Conservation (phyloP, 148 eudicot genomes). For the Camellia japonica region DNA sequence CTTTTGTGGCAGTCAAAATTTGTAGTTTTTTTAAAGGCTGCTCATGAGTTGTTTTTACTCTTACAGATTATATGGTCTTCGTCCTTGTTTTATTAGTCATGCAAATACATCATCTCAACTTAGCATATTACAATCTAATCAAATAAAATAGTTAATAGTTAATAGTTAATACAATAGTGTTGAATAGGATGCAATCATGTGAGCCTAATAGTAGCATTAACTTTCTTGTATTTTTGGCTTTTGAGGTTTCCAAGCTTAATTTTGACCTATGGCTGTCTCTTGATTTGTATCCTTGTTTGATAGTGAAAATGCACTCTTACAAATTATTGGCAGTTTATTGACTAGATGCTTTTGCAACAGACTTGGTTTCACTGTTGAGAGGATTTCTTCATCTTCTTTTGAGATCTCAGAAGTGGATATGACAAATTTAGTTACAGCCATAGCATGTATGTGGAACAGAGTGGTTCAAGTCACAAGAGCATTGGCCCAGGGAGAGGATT, state of each 20-base stretch:
- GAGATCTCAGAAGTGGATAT: constrained; percentile 60
- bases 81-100: neutral
- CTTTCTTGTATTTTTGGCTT: neutral
- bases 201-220: neutral
- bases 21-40: neutral
- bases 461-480: constrained; percentile 34
- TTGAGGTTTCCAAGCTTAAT: constrained; percentile 1
- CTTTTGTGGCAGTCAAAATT: neutral
- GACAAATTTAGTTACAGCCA: constrained; percentile 31
- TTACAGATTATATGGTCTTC: neutral
- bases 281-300: constrained; percentile 1
- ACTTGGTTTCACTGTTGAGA: constrained; percentile 44
- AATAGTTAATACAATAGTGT: neutral
- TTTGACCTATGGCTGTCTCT: neutral
- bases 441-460: constrained; percentile 53
- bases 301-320: neutral
- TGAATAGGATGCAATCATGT: neutral
- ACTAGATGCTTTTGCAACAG: constrained; percentile 36
- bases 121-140: neutral
- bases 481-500: constrained; percentile 75
- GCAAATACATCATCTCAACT: neutral
- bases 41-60: neutral
- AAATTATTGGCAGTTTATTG: constrained; percentile 21
- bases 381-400: constrained; percentile 48
- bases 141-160: neutral